Conservation (phyloP, 108 stramenopile species). For the Nannochloropsis salina region DNA sequence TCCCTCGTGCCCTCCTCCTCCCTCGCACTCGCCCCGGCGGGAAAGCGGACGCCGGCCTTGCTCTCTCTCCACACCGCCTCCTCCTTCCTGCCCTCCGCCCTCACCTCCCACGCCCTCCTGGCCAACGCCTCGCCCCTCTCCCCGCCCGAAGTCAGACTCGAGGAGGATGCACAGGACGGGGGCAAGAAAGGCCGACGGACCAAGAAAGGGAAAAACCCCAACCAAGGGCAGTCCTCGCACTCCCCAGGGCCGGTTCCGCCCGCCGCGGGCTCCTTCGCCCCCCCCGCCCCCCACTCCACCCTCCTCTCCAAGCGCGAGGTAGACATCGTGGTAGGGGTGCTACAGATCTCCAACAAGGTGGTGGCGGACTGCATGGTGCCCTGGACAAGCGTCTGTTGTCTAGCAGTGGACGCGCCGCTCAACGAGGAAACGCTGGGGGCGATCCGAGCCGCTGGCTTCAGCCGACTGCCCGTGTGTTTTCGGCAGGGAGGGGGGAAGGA, state of each 20-base stretch:
- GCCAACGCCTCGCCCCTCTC: not conserved
- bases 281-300: not conserved
- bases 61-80: not conserved
- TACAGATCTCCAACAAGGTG: conserved; percentile 32
- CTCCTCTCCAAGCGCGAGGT: conserved; percentile 32
- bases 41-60: not conserved
- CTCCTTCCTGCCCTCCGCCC: not conserved
- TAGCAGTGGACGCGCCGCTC: conserved; percentile 27
- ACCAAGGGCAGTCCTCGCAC: not conserved
- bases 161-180: not conserved
- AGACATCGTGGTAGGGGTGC: conserved; percentile 43
- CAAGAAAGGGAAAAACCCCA: not conserved
- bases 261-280: not conserved
- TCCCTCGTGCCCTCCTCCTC: not conserved
- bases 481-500: not conserved
- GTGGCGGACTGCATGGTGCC: conserved; percentile 33
- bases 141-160: not conserved
- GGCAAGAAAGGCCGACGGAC: not conserved
- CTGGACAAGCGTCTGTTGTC: conserved; percentile 30
- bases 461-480: conserved; percentile 33
- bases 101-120: not conserved
- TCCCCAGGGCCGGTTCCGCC: not conserved
- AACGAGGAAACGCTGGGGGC: conserved; percentile 33
- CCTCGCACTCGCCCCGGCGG: not conserved
- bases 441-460: conserved; percentile 43